Base-by-base conservation (phyloP, 2,329 filamentous ascomycete genomes). In the Fusarium chuoi region DNA sequence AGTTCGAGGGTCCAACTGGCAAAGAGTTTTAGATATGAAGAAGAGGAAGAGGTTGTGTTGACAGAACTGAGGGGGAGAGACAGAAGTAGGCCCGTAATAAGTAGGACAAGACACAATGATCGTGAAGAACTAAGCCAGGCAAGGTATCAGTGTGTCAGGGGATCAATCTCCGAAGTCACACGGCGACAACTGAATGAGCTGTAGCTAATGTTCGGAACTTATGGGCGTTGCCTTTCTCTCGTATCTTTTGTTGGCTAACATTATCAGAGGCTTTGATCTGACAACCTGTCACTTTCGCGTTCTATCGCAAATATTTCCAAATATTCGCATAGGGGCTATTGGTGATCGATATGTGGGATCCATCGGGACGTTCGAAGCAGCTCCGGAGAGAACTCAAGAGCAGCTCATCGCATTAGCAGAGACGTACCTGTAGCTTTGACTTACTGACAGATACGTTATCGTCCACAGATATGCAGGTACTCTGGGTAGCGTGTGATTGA, bases 101-200 rank as follows among this genome's bases (percentile, higher is more conserved):
- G 69, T 74, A 62, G 62, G 51, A 77, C 72, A 68, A 62, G 51
- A 65, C 41, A 69, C 60, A 73, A 54, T 33, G 62, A 67, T 49
- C 30, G 74, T 70, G 55, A 71, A 73, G 65, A 75, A 45, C 48
- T 44, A 33, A 56, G 60, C 64, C 49, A 68, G 49, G 22, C 61
- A 58, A 57, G 59, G 62, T 65, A 68, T 65, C 49, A 52, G 62
- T 56, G 62, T 69, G 66, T 68, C 63, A 70, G 60, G 64, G 63
- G 62, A 41, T 64, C 60, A 61, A 67, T 48, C 52, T 61, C 61
- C 45, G 57, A 66, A 52, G 75, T 75, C 55, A 62, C 42, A 77
- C 71, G 48, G 41, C 42, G 44, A 58, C 41, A 28, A 54, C 42
- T 39, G 61, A 51, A 62, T 61, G 69, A 59, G 62, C 58, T 60